Conservation (phyloP, 2,329 filamentous ascomycete genomes). For the Pseudocercospora fijiensis region DNA sequence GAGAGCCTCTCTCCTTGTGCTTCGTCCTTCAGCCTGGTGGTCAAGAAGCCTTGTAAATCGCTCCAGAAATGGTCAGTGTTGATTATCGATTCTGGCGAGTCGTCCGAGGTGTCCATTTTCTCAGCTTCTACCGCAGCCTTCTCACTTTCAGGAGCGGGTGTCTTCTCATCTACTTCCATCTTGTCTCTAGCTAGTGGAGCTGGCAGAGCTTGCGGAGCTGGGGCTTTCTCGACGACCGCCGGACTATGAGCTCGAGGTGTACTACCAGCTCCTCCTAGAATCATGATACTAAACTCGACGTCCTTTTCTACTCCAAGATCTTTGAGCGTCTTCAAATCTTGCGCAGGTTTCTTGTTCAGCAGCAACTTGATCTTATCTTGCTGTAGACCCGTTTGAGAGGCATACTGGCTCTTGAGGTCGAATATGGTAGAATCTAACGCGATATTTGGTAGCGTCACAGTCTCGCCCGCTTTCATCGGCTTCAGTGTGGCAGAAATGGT, state of each 20-base stretch:
- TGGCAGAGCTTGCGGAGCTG: constrained; percentile 33
- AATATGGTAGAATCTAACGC: constrained; percentile 70
- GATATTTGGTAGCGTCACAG: constrained; percentile 62
- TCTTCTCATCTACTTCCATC: constrained; percentile 37
- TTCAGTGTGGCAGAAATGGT: constrained; percentile 62
- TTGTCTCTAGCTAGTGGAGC: constrained; percentile 22
- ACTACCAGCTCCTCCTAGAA: constrained; percentile 61
- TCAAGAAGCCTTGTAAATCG: constrained; percentile 77
- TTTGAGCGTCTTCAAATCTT: constrained; percentile 37
- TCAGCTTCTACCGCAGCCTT: constrained; percentile 45
- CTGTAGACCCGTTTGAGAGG: constrained; percentile 61
- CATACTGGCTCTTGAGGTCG: constrained; percentile 72
- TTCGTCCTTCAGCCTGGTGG: constrained; percentile 73
- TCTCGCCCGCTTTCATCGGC: constrained; percentile 70
- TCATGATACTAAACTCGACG: constrained; percentile 83
- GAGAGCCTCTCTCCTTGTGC: constrained; percentile 63
- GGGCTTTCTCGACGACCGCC: constrained; percentile 37
- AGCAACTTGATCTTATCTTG: constrained; percentile 83
- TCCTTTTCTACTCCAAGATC: constrained; percentile 48
- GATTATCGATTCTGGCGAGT: constrained; percentile 53
- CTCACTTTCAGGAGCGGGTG: constrained; percentile 34
- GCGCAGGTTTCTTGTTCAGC: constrained; percentile 80
- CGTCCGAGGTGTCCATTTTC: constrained; percentile 54
- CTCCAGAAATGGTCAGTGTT: constrained; percentile 77
- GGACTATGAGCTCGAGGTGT: constrained; percentile 42